A percentile compares a stretch with the other conserved stretches of the same genome.
Conservation (phyloP, 805 yeast species). For the baker's yeast (Saccharomyces cerevisiae) region DNA sequence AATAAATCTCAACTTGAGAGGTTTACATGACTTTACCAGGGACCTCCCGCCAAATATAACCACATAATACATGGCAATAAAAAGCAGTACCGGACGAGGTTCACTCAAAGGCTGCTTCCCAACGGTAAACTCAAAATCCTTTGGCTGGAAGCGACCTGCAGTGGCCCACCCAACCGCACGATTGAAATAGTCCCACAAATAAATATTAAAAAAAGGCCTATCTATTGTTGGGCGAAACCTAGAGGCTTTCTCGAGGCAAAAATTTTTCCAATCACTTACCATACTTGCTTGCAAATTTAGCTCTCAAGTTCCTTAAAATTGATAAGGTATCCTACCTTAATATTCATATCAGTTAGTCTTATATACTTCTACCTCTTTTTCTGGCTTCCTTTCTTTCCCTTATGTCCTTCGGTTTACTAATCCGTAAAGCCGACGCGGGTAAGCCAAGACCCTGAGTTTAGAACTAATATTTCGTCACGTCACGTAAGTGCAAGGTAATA, state of each 20-base stretch:
- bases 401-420: neutral
- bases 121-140: conserved; percentile 56
- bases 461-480: neutral
- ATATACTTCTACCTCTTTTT: neutral
- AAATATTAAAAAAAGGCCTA: conserved; percentile 23
- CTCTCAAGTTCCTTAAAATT: neutral
- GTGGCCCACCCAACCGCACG: conserved; percentile 12
- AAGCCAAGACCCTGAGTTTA: neutral
- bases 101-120: conserved; percentile 61
- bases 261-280: neutral
- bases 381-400: neutral
- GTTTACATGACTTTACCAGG: conserved; percentile 47
- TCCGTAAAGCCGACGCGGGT: neutral
- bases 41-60: conserved; percentile 80
- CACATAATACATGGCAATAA: conserved; percentile 61
- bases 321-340: neutral
- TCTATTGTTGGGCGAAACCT: conserved; percentile 16
- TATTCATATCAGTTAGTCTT: neutral
- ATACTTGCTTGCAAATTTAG: neutral
- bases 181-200: conserved; percentile 26
- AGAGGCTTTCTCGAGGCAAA: neutral
- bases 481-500: neutral
- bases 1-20: conserved; percentile 62
- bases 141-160: conserved; percentile 24
- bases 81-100: conserved; percentile 46